Percentiles rank a stretch among this genome's conserved stretches.
phyloP scores from a whole-genome alignment of 140 eudicot genomes.

The Bidens hawaiensis region DNA sequence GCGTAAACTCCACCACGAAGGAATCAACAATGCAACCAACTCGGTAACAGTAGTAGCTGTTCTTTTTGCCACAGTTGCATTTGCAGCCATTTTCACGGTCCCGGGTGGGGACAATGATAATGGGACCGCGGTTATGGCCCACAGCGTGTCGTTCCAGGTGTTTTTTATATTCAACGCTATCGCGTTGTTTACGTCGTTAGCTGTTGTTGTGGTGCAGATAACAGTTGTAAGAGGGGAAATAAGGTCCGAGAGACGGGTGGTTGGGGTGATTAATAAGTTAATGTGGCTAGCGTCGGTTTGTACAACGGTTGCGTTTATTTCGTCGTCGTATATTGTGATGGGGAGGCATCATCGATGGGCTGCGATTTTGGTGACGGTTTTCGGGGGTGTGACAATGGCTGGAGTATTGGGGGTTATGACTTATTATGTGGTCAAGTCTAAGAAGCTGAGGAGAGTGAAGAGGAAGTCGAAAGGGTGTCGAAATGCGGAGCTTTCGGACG shows the following conservation, averaged over 20 bases:
- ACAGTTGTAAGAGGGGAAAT: slow-evolving; percentile 79
- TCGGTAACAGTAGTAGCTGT: slow-evolving; percentile 72
- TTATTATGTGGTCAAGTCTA: slow-evolving; percentile 63
- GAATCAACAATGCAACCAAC: slow-evolving; percentile 72
- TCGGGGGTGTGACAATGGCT: slow-evolving; percentile 60
- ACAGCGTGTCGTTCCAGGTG: slow-evolving; percentile 36
- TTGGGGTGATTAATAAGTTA: slow-evolving; percentile 78
- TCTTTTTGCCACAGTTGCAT: slow-evolving; percentile 73
- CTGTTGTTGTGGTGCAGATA: slow-evolving; percentile 80
- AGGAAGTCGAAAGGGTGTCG: slow-evolving; percentile 36
- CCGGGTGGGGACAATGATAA: slow-evolving; percentile 52
- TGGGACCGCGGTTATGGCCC: slow-evolving; percentile 50
- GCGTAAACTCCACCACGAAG: slow-evolving; percentile 62
- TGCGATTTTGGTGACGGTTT: slow-evolving; percentile 53
- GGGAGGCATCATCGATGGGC: slow-evolving; percentile 66
- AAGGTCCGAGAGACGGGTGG: slow-evolving; percentile 65
- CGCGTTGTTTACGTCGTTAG: slow-evolving; percentile 71
- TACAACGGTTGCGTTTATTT: slow-evolving; percentile 64
- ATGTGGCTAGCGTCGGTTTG: slow-evolving; percentile 87
- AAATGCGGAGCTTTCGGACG: slow-evolving; percentile 37
- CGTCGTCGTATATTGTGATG: slow-evolving; percentile 74
- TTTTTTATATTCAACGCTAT: slow-evolving; percentile 62
- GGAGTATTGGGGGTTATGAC: slow-evolving; percentile 75
- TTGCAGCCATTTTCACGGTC: slow-evolving; percentile 69
- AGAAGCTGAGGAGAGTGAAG: slow-evolving; percentile 49